phyloP scores from a whole-genome alignment of 2,329 filamentous ascomycete species.

The Apiospora arundinis region DNA sequence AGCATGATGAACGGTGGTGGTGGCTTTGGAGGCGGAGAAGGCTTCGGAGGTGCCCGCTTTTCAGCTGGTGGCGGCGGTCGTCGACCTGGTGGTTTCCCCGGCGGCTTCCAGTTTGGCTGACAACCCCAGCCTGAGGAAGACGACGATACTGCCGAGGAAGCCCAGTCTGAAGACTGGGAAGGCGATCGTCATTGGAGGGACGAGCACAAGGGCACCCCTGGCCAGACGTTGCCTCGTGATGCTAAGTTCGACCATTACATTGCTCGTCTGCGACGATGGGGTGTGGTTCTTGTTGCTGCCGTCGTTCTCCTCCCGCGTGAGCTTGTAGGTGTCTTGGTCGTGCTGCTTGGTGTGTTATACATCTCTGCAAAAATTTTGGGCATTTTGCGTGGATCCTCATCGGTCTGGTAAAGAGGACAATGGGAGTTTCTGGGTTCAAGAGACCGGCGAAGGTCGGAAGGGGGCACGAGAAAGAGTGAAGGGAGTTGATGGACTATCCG shows the following conservation, averaged over 20 bases:
- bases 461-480: conserved; percentile 1
- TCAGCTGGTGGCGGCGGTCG: conserved; percentile 54
- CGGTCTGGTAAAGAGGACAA: conserved; percentile 16
- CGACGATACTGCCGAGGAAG: conserved; percentile 36
- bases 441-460: neutral
- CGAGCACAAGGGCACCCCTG: conserved; percentile 31
- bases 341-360: conserved; percentile 42
- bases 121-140: conserved; percentile 41
- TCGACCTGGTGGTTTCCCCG: conserved; percentile 49
- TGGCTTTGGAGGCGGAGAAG: conserved; percentile 60
- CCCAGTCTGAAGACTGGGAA: conserved; percentile 25
- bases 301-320: conserved; percentile 41
- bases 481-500: neutral
- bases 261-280: conserved; percentile 38
- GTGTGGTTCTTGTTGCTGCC: conserved; percentile 35
- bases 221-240: conserved; percentile 25
- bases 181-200: conserved; percentile 45
- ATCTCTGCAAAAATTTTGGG: conserved; percentile 35
- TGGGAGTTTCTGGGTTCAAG: conserved; percentile 13
- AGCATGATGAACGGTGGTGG: conserved; percentile 80
- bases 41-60: conserved; percentile 59
- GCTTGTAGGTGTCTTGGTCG: conserved; percentile 38
- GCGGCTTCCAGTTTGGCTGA: conserved; percentile 66
- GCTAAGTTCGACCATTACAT: conserved; percentile 32
- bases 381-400: conserved; percentile 28